These are phyloP conservation scores for Aeschynomene evenia DNA, from an alignment of 306 rosid species.

Conservation along the genomic window DNA sequence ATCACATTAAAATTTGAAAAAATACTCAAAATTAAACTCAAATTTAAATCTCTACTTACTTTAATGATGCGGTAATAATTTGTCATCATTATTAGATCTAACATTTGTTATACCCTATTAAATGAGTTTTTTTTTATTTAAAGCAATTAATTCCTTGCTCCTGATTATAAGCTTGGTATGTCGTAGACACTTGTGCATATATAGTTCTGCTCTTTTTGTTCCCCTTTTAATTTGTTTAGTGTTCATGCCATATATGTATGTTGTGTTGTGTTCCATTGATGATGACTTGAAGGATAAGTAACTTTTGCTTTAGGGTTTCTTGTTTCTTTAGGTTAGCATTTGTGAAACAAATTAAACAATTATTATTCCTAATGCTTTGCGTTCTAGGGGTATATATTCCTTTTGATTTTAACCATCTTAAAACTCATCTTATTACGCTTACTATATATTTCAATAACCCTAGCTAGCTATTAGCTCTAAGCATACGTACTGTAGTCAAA, in stretches of 20 bases:
- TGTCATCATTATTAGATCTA: too few relatives aligned
- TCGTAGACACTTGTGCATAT: not conserved
- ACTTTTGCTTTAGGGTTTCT: constrained; percentile 16
- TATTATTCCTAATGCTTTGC: constrained; percentile 11
- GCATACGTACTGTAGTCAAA: too few relatives aligned
- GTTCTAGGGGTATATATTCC: constrained; percentile 4
- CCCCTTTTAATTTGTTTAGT: not conserved
- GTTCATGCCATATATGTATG: not conserved
- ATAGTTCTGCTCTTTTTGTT: not conserved
- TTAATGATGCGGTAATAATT: too few relatives aligned
- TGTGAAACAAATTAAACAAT: not conserved
- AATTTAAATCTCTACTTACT: too few relatives aligned
- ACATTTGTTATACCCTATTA: too few relatives aligned
- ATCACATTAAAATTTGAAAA: too few relatives aligned
- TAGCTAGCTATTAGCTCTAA: too few relatives aligned
- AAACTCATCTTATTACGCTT: not conserved
- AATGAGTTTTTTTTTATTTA: not conserved
- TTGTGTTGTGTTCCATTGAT: not conserved
- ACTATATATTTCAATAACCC: not conserved
- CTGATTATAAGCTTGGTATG: not conserved
- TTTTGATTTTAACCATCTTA: not conserved
- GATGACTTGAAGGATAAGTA: constrained; percentile 18
- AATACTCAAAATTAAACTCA: too few relatives aligned
- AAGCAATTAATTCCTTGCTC: not conserved
- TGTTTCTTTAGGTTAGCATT: constrained; percentile 2